Conservation (phyloP, 768 basidiomycete genomes). For the Agrocybe chaxingu region DNA sequence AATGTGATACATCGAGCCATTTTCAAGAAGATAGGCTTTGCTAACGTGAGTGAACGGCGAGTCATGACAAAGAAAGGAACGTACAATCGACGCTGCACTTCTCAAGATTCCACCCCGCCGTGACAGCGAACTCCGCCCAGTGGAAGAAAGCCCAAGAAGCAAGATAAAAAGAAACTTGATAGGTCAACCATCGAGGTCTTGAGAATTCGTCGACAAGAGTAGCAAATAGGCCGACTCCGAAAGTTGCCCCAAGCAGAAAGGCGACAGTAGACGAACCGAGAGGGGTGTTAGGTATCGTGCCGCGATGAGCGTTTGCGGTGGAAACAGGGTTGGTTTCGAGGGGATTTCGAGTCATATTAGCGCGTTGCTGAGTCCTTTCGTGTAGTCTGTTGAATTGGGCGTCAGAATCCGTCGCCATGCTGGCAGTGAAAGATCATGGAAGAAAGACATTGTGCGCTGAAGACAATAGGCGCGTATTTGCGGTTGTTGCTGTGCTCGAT, state of each 20-base stretch:
- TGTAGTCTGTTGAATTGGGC: conserved; percentile 27
- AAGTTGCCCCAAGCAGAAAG: conserved; percentile 78
- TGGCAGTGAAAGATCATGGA: conserved; percentile 13
- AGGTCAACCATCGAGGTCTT: conserved; percentile 59
- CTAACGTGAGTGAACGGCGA: conserved; percentile 1
- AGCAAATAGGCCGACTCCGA: conserved; percentile 53
- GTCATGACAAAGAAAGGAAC: conserved; percentile 25
- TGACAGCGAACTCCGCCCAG: conserved; percentile 91
- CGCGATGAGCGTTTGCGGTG: conserved; percentile 32
- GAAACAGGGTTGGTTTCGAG: conserved; percentile 53
- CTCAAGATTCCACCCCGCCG: conserved; percentile 91
- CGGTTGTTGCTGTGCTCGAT: conserved; percentile 18
- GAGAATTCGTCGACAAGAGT: conserved; percentile 45
- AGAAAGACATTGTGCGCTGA: conserved; percentile 13
- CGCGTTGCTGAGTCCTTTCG: conserved; percentile 40
- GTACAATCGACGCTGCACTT: conserved; percentile 92
- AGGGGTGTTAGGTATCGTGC: conserved; percentile 86
- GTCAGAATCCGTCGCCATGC: conserved; percentile 30
- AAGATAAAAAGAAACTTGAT: conserved; percentile 80
- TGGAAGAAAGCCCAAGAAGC: conserved; percentile 88
- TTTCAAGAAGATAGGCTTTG: conserved; percentile 90
- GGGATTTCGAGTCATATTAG: conserved; percentile 27
- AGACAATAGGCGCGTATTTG: conserved; percentile 24
- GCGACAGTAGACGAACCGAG: conserved; percentile 74
- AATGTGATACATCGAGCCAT: conserved; percentile 79